A percentile compares a stretch with the other conserved stretches of the same genome.
phyloP scores from a whole-genome alignment of 2,329 filamentous ascomycete species.

The Monosporascus sp. region DNA sequence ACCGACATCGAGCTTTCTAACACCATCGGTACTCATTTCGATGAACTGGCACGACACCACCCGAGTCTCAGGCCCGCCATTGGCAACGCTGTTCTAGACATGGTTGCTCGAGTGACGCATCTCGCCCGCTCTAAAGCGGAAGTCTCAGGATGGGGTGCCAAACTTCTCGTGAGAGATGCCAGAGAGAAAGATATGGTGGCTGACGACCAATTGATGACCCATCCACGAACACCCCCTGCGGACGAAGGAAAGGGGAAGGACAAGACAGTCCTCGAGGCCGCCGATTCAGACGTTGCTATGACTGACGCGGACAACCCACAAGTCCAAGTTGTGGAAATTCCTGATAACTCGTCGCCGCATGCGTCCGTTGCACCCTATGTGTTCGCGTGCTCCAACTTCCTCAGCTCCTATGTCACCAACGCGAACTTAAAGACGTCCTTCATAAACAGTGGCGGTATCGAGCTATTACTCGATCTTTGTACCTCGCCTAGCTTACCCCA shows the following conservation, averaged over 20 bases:
- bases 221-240: conserved; percentile 16
- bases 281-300: conserved; percentile 60
- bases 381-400: conserved; percentile 69
- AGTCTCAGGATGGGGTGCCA: conserved; percentile 68
- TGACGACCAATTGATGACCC: conserved; percentile 33
- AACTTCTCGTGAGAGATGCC: conserved; percentile 60
- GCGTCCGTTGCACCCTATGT: conserved; percentile 62
- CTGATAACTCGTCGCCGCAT: conserved; percentile 15
- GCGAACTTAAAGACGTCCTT: conserved; percentile 66
- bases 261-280: conserved; percentile 22
- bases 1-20: conserved; percentile 64
- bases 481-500: conserved; percentile 75
- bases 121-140: conserved; percentile 67
- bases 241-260: conserved; percentile 34
- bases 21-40: conserved; percentile 76
- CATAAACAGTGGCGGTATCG: conserved; percentile 72
- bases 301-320: conserved; percentile 41
- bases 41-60: conserved; percentile 92
- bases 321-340: conserved; percentile 11
- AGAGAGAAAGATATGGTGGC: conserved; percentile 56
- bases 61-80: conserved; percentile 76
- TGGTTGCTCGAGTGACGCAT: conserved; percentile 76
- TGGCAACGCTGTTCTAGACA: conserved; percentile 77
- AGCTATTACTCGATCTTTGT: conserved; percentile 77
- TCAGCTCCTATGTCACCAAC: conserved; percentile 70